Percentiles rank a stretch among this genome's conserved stretches.
phyloP scores from a whole-genome alignment of 2,329 filamentous ascomycete genomes.

The Zalaria sp. region DNA sequence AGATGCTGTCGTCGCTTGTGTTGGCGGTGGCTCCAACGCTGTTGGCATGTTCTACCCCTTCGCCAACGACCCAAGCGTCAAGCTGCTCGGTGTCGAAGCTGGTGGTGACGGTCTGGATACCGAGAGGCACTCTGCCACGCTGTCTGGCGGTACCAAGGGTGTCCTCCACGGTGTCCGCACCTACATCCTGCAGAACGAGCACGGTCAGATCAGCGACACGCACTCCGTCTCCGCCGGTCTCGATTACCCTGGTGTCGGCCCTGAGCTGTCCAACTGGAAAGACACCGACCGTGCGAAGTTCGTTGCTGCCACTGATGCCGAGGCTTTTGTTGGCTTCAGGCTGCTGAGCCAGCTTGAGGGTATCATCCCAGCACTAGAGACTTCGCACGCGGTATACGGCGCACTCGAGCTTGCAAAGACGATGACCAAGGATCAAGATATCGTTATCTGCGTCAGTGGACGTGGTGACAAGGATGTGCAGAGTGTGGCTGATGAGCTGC shows the following conservation, averaged over 20 bases:
- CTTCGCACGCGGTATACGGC: slow-evolving; percentile 81
- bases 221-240: slow-evolving; percentile 94
- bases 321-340: slow-evolving; percentile 80
- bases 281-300: slow-evolving; percentile 76
- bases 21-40: slow-evolving; percentile 89
- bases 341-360: slow-evolving; percentile 79
- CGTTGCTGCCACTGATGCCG: slow-evolving; percentile 77
- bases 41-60: slow-evolving; percentile 99
- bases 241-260: slow-evolving; percentile 93
- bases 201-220: slow-evolving; percentile 88
- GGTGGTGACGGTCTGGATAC: slow-evolving; percentile 89
- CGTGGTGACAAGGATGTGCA: slow-evolving; percentile 97
- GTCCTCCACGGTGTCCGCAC: slow-evolving; percentile 93
- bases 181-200: slow-evolving; percentile 82
- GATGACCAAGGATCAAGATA: slow-evolving; percentile 74
- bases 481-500: slow-evolving; percentile 89
- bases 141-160: slow-evolving; percentile 75
- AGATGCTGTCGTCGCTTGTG: slow-evolving; percentile 91
- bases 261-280: slow-evolving; percentile 87
- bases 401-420: slow-evolving; percentile 84
- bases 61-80: slow-evolving; percentile 67
- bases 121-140: slow-evolving; percentile 69
- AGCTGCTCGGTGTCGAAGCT: slow-evolving; percentile 85
- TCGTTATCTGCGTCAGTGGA: slow-evolving; percentile 88
- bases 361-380: slow-evolving; percentile 92